Percentiles rank a stretch among this genome's conserved stretches.
Evolutionary conservation across 805 yeast genomes (phyloP).

Genomic region (Pichia paraexigua): DNA sequence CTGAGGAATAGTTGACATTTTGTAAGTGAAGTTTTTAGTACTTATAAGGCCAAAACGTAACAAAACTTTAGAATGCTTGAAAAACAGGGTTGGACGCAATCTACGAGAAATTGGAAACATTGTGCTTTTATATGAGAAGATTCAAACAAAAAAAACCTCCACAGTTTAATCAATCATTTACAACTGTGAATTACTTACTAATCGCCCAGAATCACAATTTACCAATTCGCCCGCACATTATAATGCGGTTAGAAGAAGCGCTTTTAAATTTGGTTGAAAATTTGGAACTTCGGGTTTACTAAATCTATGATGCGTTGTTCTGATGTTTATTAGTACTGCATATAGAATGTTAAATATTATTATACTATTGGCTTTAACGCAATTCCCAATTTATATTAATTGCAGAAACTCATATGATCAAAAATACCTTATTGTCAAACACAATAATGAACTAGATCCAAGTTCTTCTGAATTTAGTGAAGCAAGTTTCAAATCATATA

Average conservation of each 20-base stretch:
- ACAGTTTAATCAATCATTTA: neutral
- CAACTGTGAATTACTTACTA: too few relatives aligned
- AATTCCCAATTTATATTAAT: neutral
- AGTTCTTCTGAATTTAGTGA: neutral
- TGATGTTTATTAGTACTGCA: neutral
- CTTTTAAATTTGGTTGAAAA: neutral
- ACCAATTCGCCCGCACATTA: neutral
- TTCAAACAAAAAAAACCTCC: neutral
- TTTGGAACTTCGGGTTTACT: neutral
- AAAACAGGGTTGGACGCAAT: neutral
- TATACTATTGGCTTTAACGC: neutral
- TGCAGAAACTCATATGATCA: neutral
- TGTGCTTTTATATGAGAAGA: neutral
- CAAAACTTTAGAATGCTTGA: neutral
- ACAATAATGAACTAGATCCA: neutral
- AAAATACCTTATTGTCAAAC: slow-evolving; percentile 1
- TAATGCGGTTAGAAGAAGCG: neutral
- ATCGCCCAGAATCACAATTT: too few relatives aligned
- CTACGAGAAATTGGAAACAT: neutral
- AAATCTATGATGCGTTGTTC: neutral
- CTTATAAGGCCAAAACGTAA: neutral
- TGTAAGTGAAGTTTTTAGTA: slow-evolving; percentile 3
- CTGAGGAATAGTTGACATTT: slow-evolving; percentile 33
- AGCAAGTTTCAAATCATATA: neutral
- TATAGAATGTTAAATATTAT: neutral